phyloP scores from a whole-genome alignment of 768 basidiomycete genomes.

The Suillus brevipes region DNA sequence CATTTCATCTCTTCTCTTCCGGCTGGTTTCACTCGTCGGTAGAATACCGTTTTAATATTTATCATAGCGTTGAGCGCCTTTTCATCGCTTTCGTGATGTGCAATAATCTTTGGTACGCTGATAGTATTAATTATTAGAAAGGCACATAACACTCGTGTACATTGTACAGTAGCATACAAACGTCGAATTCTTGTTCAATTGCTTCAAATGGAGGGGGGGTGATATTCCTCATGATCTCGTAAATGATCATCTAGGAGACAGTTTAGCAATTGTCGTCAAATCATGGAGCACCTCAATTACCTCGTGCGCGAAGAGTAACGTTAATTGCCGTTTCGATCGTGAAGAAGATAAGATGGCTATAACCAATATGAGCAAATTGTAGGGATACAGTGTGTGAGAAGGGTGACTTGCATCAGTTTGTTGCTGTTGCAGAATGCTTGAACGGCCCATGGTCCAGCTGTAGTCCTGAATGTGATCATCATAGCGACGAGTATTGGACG shows the following conservation, averaged over 20 bases:
- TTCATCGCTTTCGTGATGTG: neutral
- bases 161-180: neutral
- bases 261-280: neutral
- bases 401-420: neutral
- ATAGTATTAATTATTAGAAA: neutral
- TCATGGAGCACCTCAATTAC: neutral
- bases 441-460: neutral
- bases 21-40: neutral
- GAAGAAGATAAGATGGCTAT: neutral
- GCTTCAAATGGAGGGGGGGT: neutral
- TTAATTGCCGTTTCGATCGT: neutral
- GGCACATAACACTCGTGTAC: neutral
- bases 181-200: neutral
- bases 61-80: neutral
- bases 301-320: neutral
- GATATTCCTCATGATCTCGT: neutral
- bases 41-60: neutral
- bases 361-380: neutral
- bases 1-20: neutral
- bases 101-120: neutral
- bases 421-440: too few species aligned
- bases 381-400: neutral
- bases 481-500: neutral
- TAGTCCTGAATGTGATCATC: neutral
- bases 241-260: neutral